Percentiles rank a stretch among this genome's conserved stretches.
These are phyloP conservation scores for Erysiphe neolycopersici DNA, from an alignment of 2,329 filamentous ascomycete species.

Conservation along the genomic window DNA sequence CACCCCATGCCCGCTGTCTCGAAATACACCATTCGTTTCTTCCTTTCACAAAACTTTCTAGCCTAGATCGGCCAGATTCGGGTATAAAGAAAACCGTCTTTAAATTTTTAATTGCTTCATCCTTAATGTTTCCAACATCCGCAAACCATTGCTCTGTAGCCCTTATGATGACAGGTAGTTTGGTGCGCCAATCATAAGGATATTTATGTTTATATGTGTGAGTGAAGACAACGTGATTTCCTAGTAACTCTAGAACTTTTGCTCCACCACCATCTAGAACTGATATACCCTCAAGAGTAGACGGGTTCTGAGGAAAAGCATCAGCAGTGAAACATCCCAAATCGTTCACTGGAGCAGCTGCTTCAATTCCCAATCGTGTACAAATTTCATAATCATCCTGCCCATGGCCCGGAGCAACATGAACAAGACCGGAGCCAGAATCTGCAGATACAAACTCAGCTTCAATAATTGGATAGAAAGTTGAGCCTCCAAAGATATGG, in stretches of 20 bases:
- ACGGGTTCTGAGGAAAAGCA: slow-evolving; percentile 45
- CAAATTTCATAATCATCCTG: slow-evolving; percentile 90
- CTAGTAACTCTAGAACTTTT: slow-evolving; percentile 42
- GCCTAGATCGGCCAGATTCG: slow-evolving; percentile 39
- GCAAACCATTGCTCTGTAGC: slow-evolving; percentile 98
- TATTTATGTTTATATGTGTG: slow-evolving; percentile 74
- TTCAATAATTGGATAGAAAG: slow-evolving; percentile 46
- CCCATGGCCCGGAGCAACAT: slow-evolving; percentile 80
- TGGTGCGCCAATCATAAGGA: slow-evolving; percentile 93
- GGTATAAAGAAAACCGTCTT: slow-evolving; percentile 55
- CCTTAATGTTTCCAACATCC: slow-evolving; percentile 62
- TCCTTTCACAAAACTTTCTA: slow-evolving; percentile 66
- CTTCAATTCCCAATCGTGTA: slow-evolving; percentile 38
- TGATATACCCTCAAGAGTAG: slow-evolving; percentile 38
- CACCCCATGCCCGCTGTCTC: slow-evolving; percentile 81
- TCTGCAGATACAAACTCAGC: slow-evolving; percentile 73
- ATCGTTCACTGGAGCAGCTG: slow-evolving; percentile 62
- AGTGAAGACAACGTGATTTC: slow-evolving; percentile 34
- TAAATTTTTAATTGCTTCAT: slow-evolving; percentile 41
- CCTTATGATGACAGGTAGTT: slow-evolving; percentile 67
- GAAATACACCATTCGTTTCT: slow-evolving; percentile 97
- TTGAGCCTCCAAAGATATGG: slow-evolving; percentile 37
- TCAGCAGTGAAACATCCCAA: slow-evolving; percentile 56
- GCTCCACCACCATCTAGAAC: slow-evolving; percentile 45
- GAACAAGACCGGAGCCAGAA: slow-evolving; percentile 88